Conservation (phyloP, 2,329 filamentous ascomycete genomes). For the Biscogniauxia marginata region DNA sequence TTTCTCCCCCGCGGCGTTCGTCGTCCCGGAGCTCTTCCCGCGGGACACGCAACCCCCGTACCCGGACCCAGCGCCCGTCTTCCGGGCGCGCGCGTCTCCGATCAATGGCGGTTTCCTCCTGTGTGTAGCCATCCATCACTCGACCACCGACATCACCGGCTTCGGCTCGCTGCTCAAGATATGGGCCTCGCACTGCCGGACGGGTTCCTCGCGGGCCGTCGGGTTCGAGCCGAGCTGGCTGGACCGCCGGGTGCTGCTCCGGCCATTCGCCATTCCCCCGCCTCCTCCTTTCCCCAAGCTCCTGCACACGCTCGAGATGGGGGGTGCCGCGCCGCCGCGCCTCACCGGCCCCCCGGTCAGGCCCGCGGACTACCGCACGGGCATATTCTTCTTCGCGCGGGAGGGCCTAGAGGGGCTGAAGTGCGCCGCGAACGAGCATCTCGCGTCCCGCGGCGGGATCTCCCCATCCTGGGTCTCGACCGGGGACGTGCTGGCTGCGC, state of each 20-base stretch:
- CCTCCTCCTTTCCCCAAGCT: constrained; percentile 18
- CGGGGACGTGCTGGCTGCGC: constrained; percentile 24
- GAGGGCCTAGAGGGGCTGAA: constrained; percentile 20
- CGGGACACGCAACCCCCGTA: constrained; percentile 19
- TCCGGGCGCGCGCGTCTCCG: constrained; percentile 22
- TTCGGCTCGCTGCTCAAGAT: constrained; percentile 27
- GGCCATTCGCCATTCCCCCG: background rate
- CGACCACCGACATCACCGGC: constrained; percentile 30
- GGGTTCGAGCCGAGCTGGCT: constrained; percentile 23
- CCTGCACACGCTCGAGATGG: constrained; percentile 13
- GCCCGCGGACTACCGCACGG: constrained; percentile 16
- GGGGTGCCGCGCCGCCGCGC: background rate
- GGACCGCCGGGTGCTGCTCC: constrained; percentile 16
- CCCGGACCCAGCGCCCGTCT: constrained; percentile 23
- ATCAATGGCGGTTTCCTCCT: constrained; percentile 26
- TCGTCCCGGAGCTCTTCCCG: constrained; percentile 14
- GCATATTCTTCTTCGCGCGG: constrained; percentile 27
- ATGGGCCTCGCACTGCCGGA: constrained; percentile 29
- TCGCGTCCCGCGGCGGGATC: constrained; percentile 2
- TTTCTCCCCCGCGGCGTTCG: constrained; percentile 26
- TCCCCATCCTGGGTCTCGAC: constrained; percentile 28
- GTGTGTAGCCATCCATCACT: constrained; percentile 28
- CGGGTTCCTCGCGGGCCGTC: constrained; percentile 7
- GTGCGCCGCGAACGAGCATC: constrained; percentile 14
- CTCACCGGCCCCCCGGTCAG: background rate